Conservation (phyloP, 768 basidiomycete species). For the Podaxis sp. region DNA sequence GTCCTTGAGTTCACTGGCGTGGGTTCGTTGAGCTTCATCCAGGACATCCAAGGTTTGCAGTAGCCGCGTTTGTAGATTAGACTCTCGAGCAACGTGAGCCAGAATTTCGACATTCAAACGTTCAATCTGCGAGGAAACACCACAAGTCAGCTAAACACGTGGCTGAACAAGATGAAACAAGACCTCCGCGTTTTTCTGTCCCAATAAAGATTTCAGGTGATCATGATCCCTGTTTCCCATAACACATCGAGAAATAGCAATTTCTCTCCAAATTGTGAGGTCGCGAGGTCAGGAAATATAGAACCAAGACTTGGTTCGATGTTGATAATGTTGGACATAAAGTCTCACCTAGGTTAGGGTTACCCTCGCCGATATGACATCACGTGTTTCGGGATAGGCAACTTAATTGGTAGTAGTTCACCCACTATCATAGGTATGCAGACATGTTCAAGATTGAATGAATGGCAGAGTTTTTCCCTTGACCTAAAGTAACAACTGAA, state of each 20-base stretch:
- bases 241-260: not conserved
- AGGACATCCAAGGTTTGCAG: constrained; percentile 47
- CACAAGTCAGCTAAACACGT: not conserved
- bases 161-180: not conserved
- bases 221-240: not conserved
- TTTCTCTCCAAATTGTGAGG: not conserved
- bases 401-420: too few relatives aligned
- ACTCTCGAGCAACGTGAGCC: constrained; percentile 32
- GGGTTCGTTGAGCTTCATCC: constrained; percentile 38
- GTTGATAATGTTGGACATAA: not conserved
- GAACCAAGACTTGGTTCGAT: not conserved
- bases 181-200: not conserved
- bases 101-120: constrained; percentile 12
- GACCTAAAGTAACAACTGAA: too few relatives aligned
- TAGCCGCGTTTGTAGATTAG: constrained; percentile 45
- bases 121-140: constrained; percentile 6
- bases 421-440: too few relatives aligned
- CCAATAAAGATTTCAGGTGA: not conserved
- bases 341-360: not conserved
- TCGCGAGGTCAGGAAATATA: not conserved
- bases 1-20: constrained; percentile 37
- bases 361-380: not conserved
- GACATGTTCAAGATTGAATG: too few relatives aligned
- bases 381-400: not conserved
- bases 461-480: too few relatives aligned